phyloP scores from a whole-genome alignment of 2,329 filamentous ascomycete genomes.

The Gnomoniopsis smithogilvyi region DNA sequence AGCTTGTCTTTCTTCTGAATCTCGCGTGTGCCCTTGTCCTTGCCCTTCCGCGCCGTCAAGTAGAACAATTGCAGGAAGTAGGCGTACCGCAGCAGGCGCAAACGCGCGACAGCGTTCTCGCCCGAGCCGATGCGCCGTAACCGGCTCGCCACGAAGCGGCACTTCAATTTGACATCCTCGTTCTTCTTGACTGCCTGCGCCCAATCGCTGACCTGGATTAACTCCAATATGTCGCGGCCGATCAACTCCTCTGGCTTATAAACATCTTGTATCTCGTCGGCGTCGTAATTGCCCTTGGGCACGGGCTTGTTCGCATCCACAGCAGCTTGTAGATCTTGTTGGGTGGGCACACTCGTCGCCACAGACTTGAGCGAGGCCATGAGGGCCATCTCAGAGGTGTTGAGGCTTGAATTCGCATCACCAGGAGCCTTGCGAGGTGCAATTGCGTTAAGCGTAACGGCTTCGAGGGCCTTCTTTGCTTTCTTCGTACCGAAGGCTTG shows the following conservation, averaged over 20 bases:
- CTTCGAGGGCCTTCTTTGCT: conserved; percentile 72
- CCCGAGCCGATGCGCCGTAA: conserved; percentile 52
- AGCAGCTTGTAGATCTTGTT: conserved; percentile 61
- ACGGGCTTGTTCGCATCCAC: conserved; percentile 70
- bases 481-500: conserved; percentile 83
- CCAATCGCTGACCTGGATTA: conserved; percentile 72
- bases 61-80: conserved; percentile 55
- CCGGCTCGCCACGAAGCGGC: conserved; percentile 63
- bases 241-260: conserved; percentile 68
- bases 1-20: conserved; percentile 63
- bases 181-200: conserved; percentile 60
- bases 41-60: conserved; percentile 42
- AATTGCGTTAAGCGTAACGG: conserved; percentile 70
- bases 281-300: conserved; percentile 65
- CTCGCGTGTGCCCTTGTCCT: conserved; percentile 42
- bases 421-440: conserved; percentile 35
- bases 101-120: conserved; percentile 47
- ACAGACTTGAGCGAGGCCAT: conserved; percentile 61
- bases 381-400: conserved; percentile 55
- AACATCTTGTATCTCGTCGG: conserved; percentile 66
- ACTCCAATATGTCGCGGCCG: conserved; percentile 62
- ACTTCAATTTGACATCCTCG: conserved; percentile 53
- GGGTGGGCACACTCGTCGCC: conserved; percentile 64
- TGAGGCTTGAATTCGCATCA: conserved; percentile 44
- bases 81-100: conserved; percentile 60